A percentile compares a stretch with the other conserved stretches of the same genome.
Evolutionary conservation across 805 yeast species (phyloP).

Genomic region (Kurtzmaniella fragi): DNA sequence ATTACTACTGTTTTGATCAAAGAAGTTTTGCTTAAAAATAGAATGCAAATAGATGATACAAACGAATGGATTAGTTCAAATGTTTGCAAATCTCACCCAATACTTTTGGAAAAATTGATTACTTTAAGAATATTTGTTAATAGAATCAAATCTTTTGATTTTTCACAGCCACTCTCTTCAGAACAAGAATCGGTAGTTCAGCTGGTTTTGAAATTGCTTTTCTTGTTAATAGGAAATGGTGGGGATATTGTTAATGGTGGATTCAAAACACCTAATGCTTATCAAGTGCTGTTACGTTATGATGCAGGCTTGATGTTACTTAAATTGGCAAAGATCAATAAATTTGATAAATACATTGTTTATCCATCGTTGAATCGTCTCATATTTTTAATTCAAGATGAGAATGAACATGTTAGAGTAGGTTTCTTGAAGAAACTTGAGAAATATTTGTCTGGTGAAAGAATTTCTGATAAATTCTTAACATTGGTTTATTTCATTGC

Average conservation of each 20-base stretch:
- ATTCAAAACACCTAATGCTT: constrained; percentile 45
- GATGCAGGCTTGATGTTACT: constrained; percentile 63
- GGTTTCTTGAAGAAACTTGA: constrained; percentile 47
- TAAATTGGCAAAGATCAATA: constrained; percentile 55
- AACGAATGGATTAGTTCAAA: constrained; percentile 41
- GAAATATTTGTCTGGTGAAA: constrained; percentile 43
- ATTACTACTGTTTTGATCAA: constrained; percentile 58
- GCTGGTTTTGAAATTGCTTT: constrained; percentile 63
- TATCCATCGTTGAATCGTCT: constrained; percentile 49
- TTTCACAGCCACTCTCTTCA: constrained; percentile 12
- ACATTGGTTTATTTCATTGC: constrained; percentile 71
- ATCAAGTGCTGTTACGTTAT: constrained; percentile 58
- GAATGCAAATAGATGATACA: constrained; percentile 13
- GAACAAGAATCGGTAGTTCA: constrained; percentile 41
- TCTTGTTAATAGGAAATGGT: constrained; percentile 63
- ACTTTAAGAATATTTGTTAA: constrained; percentile 57
- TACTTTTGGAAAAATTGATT: constrained; percentile 44
- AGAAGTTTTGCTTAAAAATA: constrained; percentile 54
- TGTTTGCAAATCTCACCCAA: constrained; percentile 20
- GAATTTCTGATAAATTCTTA: constrained; percentile 59
- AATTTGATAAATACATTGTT: constrained; percentile 47
- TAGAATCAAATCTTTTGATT: constrained; percentile 37
- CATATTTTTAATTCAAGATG: constrained; percentile 63
- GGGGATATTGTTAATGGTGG: constrained; percentile 65
- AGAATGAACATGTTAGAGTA: constrained; percentile 50